phyloP scores from a whole-genome alignment of 75 land plant genomes.

The Pinus tabuliformis region DNA sequence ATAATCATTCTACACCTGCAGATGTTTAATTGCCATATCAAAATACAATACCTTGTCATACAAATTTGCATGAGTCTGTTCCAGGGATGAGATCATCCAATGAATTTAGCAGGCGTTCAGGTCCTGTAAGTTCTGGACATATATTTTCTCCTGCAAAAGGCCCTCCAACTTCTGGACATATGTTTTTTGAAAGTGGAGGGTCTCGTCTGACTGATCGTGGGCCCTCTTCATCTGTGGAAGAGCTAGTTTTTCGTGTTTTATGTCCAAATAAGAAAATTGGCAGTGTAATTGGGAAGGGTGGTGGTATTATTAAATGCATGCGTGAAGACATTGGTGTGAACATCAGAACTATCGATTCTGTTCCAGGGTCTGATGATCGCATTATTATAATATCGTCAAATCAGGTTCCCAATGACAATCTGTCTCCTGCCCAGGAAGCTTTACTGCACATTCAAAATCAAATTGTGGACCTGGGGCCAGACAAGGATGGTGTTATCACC shows the following conservation, averaged over 20 bases:
- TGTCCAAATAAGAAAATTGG: conserved; percentile 23
- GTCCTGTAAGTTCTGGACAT: conserved; percentile 5
- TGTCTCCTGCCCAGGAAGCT: too few relatives aligned
- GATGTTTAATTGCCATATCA: conserved; percentile 21
- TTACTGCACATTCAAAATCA: too few relatives aligned
- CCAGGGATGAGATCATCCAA: conserved; percentile 13
- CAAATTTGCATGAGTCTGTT: conserved; percentile 2
- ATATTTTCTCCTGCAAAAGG: neutral
- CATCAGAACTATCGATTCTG: too few relatives aligned
- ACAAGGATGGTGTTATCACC: conserved; percentile 12
- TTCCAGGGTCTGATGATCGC: too few relatives aligned
- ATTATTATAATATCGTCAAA: too few relatives aligned
- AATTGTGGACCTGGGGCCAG: neutral
- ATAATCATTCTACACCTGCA: conserved; percentile 5
- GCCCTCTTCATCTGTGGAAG: conserved; percentile 12
- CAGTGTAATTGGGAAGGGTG: conserved; percentile 12
- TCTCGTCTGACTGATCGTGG: conserved; percentile 5
- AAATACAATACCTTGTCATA: neutral
- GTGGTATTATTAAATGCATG: conserved; percentile 5
- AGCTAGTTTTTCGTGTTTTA: conserved; percentile 24
- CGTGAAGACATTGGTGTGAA: neutral
- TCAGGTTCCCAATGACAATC: too few relatives aligned
- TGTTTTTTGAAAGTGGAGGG: conserved; percentile 3
- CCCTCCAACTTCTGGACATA: conserved; percentile 8
- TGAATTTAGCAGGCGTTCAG: neutral